Evolutionary conservation across 2,329 filamentous ascomycete genomes (phyloP).

Genomic region (Kalmusia sp.): DNA sequence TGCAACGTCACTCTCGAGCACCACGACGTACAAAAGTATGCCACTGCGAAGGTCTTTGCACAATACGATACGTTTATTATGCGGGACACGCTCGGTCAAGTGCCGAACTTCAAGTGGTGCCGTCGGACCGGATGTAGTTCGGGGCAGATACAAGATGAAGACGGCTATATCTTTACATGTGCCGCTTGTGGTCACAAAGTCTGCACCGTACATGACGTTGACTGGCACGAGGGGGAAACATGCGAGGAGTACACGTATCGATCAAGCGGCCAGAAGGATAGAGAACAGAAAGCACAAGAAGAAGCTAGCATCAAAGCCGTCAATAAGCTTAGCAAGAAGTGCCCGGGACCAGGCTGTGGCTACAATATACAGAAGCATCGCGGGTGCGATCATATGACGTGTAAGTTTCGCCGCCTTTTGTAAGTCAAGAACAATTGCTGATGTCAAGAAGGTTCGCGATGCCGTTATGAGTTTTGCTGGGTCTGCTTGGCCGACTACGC

Average conservation of each 20-base stretch:
- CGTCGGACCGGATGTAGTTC: constrained; percentile 56
- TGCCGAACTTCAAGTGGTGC: constrained; percentile 63
- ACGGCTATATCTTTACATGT: constrained; percentile 55
- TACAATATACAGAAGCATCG: constrained; percentile 51
- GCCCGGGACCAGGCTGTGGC: constrained; percentile 43
- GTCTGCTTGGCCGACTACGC: constrained; percentile 40
- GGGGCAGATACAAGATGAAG: constrained; percentile 60
- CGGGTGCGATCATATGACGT: constrained; percentile 54
- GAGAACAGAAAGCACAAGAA: constrained; percentile 32
- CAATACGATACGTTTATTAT: constrained; percentile 52
- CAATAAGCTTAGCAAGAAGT: constrained; percentile 45
- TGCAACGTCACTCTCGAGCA: constrained; percentile 56
- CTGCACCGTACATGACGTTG: constrained; percentile 45
- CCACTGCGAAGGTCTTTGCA: constrained; percentile 22
- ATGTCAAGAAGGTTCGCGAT: constrained; percentile 36
- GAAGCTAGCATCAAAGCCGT: constrained; percentile 37
- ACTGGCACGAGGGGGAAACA: constrained; percentile 51
- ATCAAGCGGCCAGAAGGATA: constrained; percentile 28
- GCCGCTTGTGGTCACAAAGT: constrained; percentile 43
- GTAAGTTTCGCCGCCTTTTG: constrained; percentile 20
- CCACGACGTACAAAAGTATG: constrained; percentile 50
- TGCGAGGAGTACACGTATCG: constrained; percentile 49
- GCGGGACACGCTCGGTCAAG: constrained; percentile 51
- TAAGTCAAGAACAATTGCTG: neutral
- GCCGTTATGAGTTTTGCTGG: constrained; percentile 52